A percentile compares a stretch with the other conserved stretches of the same genome.
Conservation (phyloP, 306 rosid species). For the Sechiopsis laciniata region DNA sequence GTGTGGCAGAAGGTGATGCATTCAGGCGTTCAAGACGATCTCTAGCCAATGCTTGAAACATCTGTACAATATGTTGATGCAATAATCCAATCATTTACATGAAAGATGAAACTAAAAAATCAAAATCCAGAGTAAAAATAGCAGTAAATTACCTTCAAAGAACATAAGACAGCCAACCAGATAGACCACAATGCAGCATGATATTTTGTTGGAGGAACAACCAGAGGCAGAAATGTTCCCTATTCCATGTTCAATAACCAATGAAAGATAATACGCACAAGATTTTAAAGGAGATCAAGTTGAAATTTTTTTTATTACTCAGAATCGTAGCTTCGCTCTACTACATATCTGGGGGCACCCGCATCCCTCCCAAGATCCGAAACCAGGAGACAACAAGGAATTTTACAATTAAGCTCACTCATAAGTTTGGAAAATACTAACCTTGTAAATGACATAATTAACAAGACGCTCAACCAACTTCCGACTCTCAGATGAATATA, state of each 20-base stretch:
- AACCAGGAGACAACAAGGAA: too few species aligned
- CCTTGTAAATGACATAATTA: slow-evolving; percentile 93
- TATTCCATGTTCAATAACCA: slow-evolving; percentile 27
- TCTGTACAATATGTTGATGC: slow-evolving; percentile 42
- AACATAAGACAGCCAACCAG: slow-evolving; percentile 86
- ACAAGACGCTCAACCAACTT: slow-evolving; percentile 74
- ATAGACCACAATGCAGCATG: slow-evolving; percentile 81
- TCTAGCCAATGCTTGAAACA: slow-evolving; percentile 98
- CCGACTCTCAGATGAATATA: slow-evolving; percentile 75
- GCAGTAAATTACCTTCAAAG: slow-evolving; percentile 62
- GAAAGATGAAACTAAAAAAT: not conserved
- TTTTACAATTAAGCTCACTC: too few species aligned
- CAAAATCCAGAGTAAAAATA: not conserved
- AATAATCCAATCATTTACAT: slow-evolving; percentile 18
- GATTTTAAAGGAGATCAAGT: not conserved
- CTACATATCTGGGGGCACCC: too few species aligned
- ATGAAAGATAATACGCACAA: not conserved
- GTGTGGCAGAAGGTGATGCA: slow-evolving; percentile 94
- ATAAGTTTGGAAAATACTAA: slow-evolving; percentile 20
- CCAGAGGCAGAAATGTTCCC: slow-evolving; percentile 86
- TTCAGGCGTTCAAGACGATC: slow-evolving; percentile 86
- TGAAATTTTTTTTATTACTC: not conserved
- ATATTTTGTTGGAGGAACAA: slow-evolving; percentile 78
- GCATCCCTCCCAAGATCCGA: too few species aligned
- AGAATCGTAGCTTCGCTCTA: too few species aligned